Evolutionary conservation across 192 early-diverging fungal genomes (phyloP), one percentile per base, ranked within the genome.

Genomic region (Diversispora epigaea): DNA sequence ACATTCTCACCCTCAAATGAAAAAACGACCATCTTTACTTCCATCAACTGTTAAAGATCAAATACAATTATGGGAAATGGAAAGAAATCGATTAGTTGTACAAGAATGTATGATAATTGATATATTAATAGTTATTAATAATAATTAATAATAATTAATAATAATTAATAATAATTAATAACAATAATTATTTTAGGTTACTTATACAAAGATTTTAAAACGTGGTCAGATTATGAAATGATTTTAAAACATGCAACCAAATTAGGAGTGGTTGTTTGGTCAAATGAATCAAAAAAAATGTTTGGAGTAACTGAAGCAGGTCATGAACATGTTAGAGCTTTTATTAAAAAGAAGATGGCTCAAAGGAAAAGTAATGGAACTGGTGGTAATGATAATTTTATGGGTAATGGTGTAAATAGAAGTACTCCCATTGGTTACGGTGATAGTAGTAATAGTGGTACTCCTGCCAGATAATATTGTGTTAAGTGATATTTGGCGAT

Each of bases 1-100:
- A 25, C 93, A 99, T 71, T 94, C 97, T 0, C 97, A 99, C 79
- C 90, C 93, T 19, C 93, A 97, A 72, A 95, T 98, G 93, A 86
- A 90, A 70, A 91, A 92, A 79, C 79, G 88, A 77, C 83, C 80
- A 12, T 94, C 95, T 0, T 82, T 97, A 17, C 78, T 99, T 69
- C 97, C 97, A 0, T 76, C 91, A 8, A 98, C 96, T 3, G 95
- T 99, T 3, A 87, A 95, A 0, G 97, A 99, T 82, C 97, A 99
- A 81, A 94, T 99, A 46, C 80, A 93, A 50, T 79, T 99, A 66
- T 99, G 97, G 97, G 97, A 99, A 80, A 90, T 93, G 81, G 97
- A 99, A 78, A 85, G 91, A 68, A 94, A 99, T 75, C 81, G 97
- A 14, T 76, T 98, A 15, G 76, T 82, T 3, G 84, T 85, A 9